Conservation (phyloP, 257 asterid species). For the Solanum infundibuliforme region DNA sequence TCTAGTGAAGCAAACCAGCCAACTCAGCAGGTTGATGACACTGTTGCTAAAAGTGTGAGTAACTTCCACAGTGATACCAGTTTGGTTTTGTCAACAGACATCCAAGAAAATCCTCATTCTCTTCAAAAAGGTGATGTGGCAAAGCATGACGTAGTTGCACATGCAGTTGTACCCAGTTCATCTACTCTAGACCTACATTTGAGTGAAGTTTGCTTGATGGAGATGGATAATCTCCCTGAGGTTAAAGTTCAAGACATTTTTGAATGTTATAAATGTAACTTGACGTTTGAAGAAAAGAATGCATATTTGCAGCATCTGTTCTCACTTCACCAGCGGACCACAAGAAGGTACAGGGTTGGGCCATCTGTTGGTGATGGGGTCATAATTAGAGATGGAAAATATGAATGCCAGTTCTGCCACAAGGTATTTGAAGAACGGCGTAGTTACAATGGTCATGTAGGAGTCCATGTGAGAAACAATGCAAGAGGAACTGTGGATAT, state of each 20-base stretch:
- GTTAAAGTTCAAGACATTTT: constrained; percentile 74
- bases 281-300: constrained; percentile 59
- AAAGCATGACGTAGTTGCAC: constrained; percentile 16
- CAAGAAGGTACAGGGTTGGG: constrained; percentile 66
- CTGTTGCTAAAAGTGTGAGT: constrained; percentile 44
- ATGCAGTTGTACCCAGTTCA: constrained; percentile 25
- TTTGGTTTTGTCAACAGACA: constrained; percentile 5
- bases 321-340: constrained; percentile 71
- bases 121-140: constrained; percentile 13
- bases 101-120: constrained; percentile 41
- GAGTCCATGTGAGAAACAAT: constrained; percentile 69
- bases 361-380: constrained; percentile 70
- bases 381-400: constrained; percentile 73
- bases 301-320: constrained; percentile 76
- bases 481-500: constrained; percentile 34
- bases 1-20: constrained; percentile 24
- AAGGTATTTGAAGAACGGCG: constrained; percentile 74
- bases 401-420: constrained; percentile 90
- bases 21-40: constrained; percentile 27
- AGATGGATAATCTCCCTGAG: constrained; percentile 78
- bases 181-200: constrained; percentile 23
- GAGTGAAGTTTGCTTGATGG: constrained; percentile 35
- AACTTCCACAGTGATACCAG: background rate
- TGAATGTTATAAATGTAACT: constrained; percentile 76
- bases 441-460: constrained; percentile 83